Conservation (phyloP, 2,329 filamentous ascomycete species). For the Zopfia rhizophila region DNA sequence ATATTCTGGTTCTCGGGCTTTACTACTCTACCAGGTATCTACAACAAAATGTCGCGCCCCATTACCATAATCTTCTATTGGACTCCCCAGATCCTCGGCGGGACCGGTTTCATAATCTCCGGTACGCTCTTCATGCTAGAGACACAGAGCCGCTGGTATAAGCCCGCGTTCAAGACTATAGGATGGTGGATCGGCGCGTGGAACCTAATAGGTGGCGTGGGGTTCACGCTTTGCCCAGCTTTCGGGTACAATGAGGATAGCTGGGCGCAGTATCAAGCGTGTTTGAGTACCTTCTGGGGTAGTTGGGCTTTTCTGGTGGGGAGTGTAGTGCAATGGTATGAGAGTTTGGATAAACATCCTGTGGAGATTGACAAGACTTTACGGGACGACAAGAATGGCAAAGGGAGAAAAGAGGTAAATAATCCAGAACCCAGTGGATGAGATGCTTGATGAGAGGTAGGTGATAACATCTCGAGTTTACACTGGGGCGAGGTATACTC, state of each 20-base stretch:
- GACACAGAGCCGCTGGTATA: slow-evolving; percentile 72
- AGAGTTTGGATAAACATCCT: slow-evolving; percentile 46
- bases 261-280: slow-evolving; percentile 47
- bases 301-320: slow-evolving; percentile 49
- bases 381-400: background rate
- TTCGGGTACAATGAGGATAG: slow-evolving; percentile 44
- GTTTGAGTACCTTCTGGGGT: slow-evolving; percentile 46
- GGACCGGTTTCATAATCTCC: slow-evolving; percentile 69
- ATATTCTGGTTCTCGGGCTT: slow-evolving; percentile 74
- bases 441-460: no score
- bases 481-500: no score
- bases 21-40: slow-evolving; percentile 68
- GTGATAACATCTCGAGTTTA: no score
- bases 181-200: slow-evolving; percentile 75
- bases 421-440: background rate
- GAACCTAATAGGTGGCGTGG: slow-evolving; percentile 72
- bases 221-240: slow-evolving; percentile 63
- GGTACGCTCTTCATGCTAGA: slow-evolving; percentile 72
- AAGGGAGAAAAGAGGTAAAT: background rate
- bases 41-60: slow-evolving; percentile 59
- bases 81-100: slow-evolving; percentile 71
- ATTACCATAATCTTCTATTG: slow-evolving; percentile 68
- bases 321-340: slow-evolving; percentile 47
- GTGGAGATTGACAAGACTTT: slow-evolving; percentile 29
- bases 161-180: slow-evolving; percentile 65